Conservation (phyloP, 495 filamentous ascomycete genomes). For the Staphylotrichum tortipilum region DNA sequence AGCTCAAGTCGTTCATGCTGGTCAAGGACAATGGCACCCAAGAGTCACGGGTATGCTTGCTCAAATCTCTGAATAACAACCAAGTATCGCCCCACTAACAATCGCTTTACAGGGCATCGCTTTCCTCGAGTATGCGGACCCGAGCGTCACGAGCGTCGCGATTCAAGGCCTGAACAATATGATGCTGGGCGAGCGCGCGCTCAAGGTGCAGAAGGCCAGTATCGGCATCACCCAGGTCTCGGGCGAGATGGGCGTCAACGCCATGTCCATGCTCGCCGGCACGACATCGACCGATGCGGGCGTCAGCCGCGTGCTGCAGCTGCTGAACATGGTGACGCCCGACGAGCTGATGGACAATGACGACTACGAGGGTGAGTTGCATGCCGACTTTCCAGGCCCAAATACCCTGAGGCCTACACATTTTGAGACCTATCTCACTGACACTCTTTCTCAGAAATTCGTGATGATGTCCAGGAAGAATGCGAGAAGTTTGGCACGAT, state of each 20-base stretch:
- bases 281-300: conserved; percentile 74
- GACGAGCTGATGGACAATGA: conserved; percentile 92
- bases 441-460: conserved; percentile 62
- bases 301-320: conserved; percentile 70
- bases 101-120: conserved; percentile 77
- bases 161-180: conserved; percentile 88
- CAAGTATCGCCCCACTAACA: background rate
- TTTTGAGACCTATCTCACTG: background rate
- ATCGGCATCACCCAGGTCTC: conserved; percentile 85
- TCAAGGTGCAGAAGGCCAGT: conserved; percentile 82
- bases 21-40: conserved; percentile 83
- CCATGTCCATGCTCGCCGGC: conserved; percentile 97
- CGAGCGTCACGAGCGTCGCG: conserved; percentile 68
- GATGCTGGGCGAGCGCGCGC: conserved; percentile 75
- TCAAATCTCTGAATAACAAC: no score
- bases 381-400: no score
- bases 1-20: conserved; percentile 84
- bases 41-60: conserved; percentile 69
- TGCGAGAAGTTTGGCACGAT: conserved; percentile 84
- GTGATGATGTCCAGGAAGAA: conserved; percentile 84
- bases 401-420: no score
- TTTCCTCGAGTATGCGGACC: conserved; percentile 89
- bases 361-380: conserved; percentile 94
- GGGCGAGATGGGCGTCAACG: conserved; percentile 92
- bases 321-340: conserved; percentile 95